A percentile compares a stretch with the other conserved stretches of the same genome.
These are phyloP conservation scores for Nannochloris sp. DNA, from an alignment of 139 green algal genomes.

Conservation along the genomic window DNA sequence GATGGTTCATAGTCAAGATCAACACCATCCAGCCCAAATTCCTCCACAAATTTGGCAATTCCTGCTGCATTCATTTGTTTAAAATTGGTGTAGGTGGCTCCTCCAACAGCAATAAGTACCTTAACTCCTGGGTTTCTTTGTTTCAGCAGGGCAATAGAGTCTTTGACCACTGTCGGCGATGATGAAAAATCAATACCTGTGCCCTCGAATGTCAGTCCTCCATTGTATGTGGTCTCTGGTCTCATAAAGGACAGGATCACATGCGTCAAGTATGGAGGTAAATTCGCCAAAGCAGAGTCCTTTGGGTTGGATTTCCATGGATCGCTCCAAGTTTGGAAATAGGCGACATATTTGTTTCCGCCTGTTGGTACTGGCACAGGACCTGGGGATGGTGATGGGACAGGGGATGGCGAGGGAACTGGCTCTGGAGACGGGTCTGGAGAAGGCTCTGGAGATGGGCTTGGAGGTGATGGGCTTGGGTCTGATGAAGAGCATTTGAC, in stretches of 20 bases:
- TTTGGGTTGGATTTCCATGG: conserved; percentile 4
- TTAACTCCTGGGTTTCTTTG: conserved; percentile 28
- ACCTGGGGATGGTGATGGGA: not conserved
- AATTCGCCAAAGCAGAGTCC: conserved; percentile 18
- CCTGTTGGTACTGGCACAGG: not conserved
- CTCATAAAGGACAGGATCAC: conserved; percentile 32
- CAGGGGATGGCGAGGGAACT: not conserved
- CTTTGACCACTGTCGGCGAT: conserved; percentile 17
- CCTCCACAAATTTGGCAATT: conserved; percentile 30
- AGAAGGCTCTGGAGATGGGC: conserved; percentile 4
- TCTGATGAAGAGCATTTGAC: not conserved
- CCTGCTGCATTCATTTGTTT: conserved; percentile 13
- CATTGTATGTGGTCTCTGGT: conserved; percentile 33
- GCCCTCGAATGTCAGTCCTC: conserved; percentile 16
- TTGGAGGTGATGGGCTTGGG: not conserved
- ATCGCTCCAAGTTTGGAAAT: conserved; percentile 32
- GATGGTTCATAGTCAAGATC: conserved; percentile 29
- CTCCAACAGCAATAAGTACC: conserved; percentile 26
- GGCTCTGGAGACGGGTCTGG: not conserved
- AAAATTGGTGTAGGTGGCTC: conserved; percentile 33
- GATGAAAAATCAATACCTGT: conserved; percentile 33
- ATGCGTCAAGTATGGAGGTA: conserved; percentile 29
- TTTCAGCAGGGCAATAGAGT: conserved; percentile 29
- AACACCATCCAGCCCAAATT: conserved; percentile 32
- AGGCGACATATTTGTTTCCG: conserved; percentile 9